These are phyloP conservation scores for Agastache rugosa DNA, from an alignment of 257 asterid genomes.

Conservation along the genomic window DNA sequence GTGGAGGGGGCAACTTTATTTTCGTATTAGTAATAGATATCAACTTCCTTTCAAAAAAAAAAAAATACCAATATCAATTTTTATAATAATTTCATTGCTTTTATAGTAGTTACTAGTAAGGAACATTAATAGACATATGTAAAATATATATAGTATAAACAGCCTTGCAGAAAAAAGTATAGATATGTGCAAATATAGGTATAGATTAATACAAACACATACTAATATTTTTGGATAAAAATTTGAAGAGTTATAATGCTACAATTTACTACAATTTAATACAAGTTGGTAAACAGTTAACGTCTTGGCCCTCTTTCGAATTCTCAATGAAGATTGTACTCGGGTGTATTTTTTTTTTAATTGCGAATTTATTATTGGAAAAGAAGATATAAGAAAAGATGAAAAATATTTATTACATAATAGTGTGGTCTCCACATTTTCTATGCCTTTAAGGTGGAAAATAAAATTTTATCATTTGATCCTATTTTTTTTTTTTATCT, in stretches of 20 bases:
- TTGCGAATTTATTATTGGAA: too few relatives aligned
- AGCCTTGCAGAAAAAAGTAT: neutral
- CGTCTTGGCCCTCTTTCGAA: neutral
- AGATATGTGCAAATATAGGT: neutral
- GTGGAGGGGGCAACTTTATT: too few relatives aligned
- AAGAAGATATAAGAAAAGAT: too few relatives aligned
- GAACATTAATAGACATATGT: neutral
- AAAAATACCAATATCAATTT: neutral
- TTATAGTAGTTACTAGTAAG: neutral
- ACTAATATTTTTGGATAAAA: conserved; percentile 2
- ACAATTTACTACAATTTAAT: neutral
- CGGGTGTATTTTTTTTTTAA: too few relatives aligned
- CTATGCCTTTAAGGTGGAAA: too few relatives aligned
- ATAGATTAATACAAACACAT: neutral
- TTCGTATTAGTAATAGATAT: too few relatives aligned
- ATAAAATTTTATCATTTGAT: too few relatives aligned
- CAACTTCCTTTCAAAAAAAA: too few relatives aligned
- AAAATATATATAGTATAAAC: neutral
- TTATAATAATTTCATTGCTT: neutral
- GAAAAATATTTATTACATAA: too few relatives aligned
- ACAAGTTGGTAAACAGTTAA: conserved; percentile 16
- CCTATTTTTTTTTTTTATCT: too few relatives aligned
- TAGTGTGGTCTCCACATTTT: too few relatives aligned
- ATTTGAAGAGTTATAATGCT: neutral
- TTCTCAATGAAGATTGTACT: neutral